Percentiles rank a stretch among this genome's conserved stretches.
Evolutionary conservation across 169 alveolate genomes (phyloP).

Genomic region (Plasmodium chabaudi): DNA sequence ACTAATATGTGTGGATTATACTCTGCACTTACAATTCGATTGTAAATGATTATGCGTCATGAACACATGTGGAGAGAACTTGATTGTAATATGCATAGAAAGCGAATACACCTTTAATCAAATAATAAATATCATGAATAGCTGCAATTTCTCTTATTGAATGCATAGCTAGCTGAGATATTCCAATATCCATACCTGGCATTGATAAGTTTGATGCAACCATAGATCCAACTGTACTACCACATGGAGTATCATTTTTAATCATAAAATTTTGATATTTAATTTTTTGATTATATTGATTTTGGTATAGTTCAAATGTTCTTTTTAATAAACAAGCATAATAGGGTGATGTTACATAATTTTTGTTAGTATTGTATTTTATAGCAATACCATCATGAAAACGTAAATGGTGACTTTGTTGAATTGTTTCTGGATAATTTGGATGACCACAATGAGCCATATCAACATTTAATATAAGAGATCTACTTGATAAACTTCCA

Average conservation of each 20-base stretch:
- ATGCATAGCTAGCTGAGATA: constrained; percentile 97
- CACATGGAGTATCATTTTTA: constrained; percentile 95
- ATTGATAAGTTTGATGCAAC: constrained; percentile 54
- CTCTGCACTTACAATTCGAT: too few relatives aligned
- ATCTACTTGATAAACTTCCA: constrained; percentile 79
- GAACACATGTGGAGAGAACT: constrained; percentile 39
- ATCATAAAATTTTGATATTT: constrained; percentile 69
- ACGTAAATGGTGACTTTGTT: constrained; percentile 89
- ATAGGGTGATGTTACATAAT: constrained; percentile 60
- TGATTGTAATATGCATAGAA: constrained; percentile 47
- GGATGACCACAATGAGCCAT: constrained; percentile 98
- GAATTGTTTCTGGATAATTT: constrained; percentile 95
- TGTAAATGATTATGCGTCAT: constrained; percentile 2
- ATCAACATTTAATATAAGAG: constrained; percentile 87
- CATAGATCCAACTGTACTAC: constrained; percentile 90
- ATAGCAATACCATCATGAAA: constrained; percentile 88
- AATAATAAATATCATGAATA: constrained; percentile 77
- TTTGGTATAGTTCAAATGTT: constrained; percentile 30
- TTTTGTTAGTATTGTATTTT: constrained; percentile 47
- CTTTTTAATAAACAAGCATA: constrained; percentile 56
- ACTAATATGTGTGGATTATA: too few relatives aligned
- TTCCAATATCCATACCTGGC: constrained; percentile 93
- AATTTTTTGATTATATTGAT: constrained; percentile 13
- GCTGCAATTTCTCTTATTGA: constrained; percentile 93
- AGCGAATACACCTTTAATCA: constrained; percentile 76